Base-by-base conservation (phyloP, 2,329 filamentous ascomycete species). In the Aureobasidium sp. region DNA sequence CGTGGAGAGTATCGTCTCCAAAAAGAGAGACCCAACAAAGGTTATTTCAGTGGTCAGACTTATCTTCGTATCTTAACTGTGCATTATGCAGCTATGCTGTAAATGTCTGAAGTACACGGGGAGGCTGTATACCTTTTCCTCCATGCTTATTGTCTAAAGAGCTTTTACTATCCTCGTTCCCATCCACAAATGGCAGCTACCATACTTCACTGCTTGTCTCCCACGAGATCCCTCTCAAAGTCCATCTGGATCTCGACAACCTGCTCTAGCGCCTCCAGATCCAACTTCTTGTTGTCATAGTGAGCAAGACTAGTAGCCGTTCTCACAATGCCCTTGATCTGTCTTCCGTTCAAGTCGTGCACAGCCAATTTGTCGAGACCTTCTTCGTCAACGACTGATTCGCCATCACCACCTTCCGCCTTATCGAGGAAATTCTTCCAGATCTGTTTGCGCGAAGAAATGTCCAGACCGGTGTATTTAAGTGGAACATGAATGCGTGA, bases 171-270 rank as follows among this genome's bases (percentile, higher is more conserved):
- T 9, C 9, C 29, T 32, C 8, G 1, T 32, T 12, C 32, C 32
- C 32, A 34, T 34, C 32, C 7, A 9, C 32, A 34, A 34, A 32
- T 32, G 29, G 34, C 34, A 37, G 12, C 34, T 15, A 15, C 13
- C 24, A 46, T n/a, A 4, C 5, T 20, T 32, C 29, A 52, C 50
- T 55, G 24, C 24, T 20, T 20, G n/a, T 46, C 37, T 20, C 55
- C 55, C 8, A 47, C 43, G 5, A 59, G 43, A 47, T 59, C 55
- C 43, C 43, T 47, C 24, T 59, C 55, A 29, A 59, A 59, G 17
- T 59, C 55, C 55, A 59, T 59, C 34, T 59, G 55, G 27, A 59
- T 59, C 32, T 34, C 55, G 8, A 59, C 34, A 10, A 59, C 55
- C 43, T 59, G 55, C 43, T 59, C 55, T 43, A 59, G 20, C 2